Percentiles rank a stretch among this genome's conserved stretches.
phyloP scores from a whole-genome alignment of 2,329 filamentous ascomycete genomes.

The Akanthomyces dipterigenus region DNA sequence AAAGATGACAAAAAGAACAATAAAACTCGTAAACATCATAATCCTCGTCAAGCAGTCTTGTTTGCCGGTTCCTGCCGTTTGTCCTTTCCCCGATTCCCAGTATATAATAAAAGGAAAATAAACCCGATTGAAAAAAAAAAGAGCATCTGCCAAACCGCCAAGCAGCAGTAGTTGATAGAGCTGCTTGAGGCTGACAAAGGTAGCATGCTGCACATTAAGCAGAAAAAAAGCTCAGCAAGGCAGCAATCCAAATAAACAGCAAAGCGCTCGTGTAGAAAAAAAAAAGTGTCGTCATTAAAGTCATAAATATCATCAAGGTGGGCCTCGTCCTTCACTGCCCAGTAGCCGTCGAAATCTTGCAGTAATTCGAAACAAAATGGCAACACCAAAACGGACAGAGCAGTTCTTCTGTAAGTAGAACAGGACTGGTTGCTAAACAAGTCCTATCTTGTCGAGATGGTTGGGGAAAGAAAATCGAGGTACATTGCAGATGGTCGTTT shows the following conservation, averaged over 20 bases:
- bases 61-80: slow-evolving; percentile 3
- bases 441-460: background rate
- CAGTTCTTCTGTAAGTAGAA: background rate
- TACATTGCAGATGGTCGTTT: background rate
- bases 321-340: background rate
- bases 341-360: background rate
- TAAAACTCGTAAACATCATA: slow-evolving; percentile 6
- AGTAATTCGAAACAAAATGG: background rate
- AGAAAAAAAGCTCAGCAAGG: slow-evolving; percentile 8
- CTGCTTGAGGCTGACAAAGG: background rate
- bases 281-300: background rate
- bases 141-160: background rate
- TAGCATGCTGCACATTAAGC: background rate
- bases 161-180: background rate
- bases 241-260: slow-evolving; percentile 11
- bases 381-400: background rate
- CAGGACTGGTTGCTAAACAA: background rate
- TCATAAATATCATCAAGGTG: slow-evolving; percentile 1
- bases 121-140: background rate
- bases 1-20: background rate
- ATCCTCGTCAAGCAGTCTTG: slow-evolving; percentile 12
- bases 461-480: background rate
- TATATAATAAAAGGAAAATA: background rate
- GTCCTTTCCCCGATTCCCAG: slow-evolving; percentile 10
- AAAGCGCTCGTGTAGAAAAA: slow-evolving; percentile 7